Evolutionary conservation across 495 filamentous ascomycete species (phyloP).

Genomic region (Neurospora sp.): DNA sequence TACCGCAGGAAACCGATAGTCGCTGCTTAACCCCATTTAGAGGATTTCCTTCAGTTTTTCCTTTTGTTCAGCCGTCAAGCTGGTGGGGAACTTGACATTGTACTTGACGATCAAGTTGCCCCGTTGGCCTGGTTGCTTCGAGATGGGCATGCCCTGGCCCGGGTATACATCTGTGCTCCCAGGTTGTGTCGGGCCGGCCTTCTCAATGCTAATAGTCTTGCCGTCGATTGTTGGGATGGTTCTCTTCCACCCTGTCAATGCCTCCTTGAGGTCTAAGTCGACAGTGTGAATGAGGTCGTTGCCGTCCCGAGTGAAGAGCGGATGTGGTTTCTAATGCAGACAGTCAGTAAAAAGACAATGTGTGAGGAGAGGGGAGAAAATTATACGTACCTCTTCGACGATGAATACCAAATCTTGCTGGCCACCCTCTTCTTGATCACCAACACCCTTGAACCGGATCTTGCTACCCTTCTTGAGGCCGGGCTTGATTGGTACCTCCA

Average conservation of each 20-base stretch:
- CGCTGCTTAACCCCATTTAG: constrained; percentile 13
- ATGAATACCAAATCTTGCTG: constrained; percentile 93
- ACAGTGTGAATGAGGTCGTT: constrained; percentile 73
- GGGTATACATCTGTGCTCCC: constrained; percentile 75
- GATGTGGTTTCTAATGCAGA: constrained; percentile 61
- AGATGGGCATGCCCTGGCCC: constrained; percentile 78
- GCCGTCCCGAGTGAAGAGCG: constrained; percentile 70
- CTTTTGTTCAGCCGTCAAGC: constrained; percentile 67
- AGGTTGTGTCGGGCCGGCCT: constrained; percentile 74
- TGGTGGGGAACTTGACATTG: constrained; percentile 81
- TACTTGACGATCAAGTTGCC: constrained; percentile 86
- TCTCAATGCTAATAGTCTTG: constrained; percentile 65
- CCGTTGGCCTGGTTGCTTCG: constrained; percentile 72
- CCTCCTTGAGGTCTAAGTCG: constrained; percentile 84
- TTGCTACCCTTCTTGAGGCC: constrained; percentile 93
- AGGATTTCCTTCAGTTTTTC: constrained; percentile 66
- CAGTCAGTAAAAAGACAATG: background rate
- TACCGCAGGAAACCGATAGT: no score
- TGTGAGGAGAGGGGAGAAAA: background rate
- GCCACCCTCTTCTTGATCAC: constrained; percentile 95
- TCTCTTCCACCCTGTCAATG: constrained; percentile 87
- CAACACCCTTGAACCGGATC: constrained; percentile 93
- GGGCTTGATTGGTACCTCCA: constrained; percentile 90
- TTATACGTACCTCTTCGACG: constrained; percentile 69
- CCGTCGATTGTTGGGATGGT: constrained; percentile 91